These are phyloP conservation scores for Basipetospora chlamydospora DNA, from an alignment of 2,329 filamentous ascomycete genomes.

Conservation along the genomic window DNA sequence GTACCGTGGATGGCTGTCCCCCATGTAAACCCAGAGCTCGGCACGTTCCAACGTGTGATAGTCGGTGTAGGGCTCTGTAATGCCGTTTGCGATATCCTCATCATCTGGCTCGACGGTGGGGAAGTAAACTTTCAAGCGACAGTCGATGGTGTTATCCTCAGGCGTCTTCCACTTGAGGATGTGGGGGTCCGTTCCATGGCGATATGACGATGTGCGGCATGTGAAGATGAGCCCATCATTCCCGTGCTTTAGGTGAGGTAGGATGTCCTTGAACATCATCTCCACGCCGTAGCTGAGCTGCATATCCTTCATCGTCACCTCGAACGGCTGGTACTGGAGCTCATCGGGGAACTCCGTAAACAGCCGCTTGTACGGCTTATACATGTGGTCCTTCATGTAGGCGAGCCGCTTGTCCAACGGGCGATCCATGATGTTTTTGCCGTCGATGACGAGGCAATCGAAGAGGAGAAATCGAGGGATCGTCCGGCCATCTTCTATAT, in stretches of 20 bases:
- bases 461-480: constrained; percentile 83
- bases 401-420: constrained; percentile 80
- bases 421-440: constrained; percentile 58
- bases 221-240: constrained; percentile 98
- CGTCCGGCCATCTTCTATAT: constrained; percentile 62
- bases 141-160: constrained; percentile 90
- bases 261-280: constrained; percentile 79
- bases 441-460: constrained; percentile 75
- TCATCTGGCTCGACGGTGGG: constrained; percentile 54
- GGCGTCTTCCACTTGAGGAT: constrained; percentile 98
- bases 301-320: constrained; percentile 76
- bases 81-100: constrained; percentile 51
- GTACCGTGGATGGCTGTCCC: constrained; percentile 40
- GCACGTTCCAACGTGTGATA: constrained; percentile 68
- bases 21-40: constrained; percentile 56
- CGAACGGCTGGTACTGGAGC: constrained; percentile 57
- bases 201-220: constrained; percentile 76
- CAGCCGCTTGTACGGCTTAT: constrained; percentile 52
- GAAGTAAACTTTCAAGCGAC: constrained; percentile 66
- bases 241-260: constrained; percentile 74
- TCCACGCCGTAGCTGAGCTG: constrained; percentile 79
- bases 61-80: constrained; percentile 51
- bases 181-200: constrained; percentile 77
- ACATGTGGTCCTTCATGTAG: constrained; percentile 67
- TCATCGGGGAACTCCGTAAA: constrained; percentile 56